Evolutionary conservation across 108 stramenopile genomes (phyloP).

Genomic region (Fistulifera pelliculosa): DNA sequence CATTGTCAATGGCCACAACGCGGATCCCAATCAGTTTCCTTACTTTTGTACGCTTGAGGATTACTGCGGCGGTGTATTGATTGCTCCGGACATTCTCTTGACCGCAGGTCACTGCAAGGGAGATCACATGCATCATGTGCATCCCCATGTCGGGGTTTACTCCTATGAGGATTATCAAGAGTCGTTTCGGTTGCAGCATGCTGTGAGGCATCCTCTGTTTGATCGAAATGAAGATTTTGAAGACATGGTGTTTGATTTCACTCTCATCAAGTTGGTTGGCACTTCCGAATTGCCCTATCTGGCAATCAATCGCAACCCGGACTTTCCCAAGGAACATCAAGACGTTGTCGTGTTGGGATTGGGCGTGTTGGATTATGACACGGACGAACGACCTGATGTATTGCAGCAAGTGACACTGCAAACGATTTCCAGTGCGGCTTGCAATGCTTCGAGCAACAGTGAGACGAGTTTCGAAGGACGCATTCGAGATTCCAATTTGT

Average conservation of each 20-base stretch:
- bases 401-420: constrained; percentile 4
- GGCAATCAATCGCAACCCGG: constrained; percentile 4
- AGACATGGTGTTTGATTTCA: constrained; percentile 12
- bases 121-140: not conserved
- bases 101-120: constrained; percentile 36
- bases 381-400: not conserved
- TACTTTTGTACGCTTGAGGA: constrained; percentile 23
- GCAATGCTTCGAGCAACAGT: not conserved
- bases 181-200: not conserved
- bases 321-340: constrained; percentile 2
- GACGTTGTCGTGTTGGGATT: constrained; percentile 14
- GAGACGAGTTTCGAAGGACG: not conserved
- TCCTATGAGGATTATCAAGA: constrained; percentile 2
- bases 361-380: constrained; percentile 6
- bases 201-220: constrained; percentile 5
- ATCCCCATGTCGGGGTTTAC: constrained; percentile 5
- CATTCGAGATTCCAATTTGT: not conserved
- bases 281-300: constrained; percentile 3
- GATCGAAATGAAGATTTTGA: constrained; percentile 7
- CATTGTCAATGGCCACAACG: constrained; percentile 31
- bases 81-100: constrained; percentile 41
- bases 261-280: constrained; percentile 16
- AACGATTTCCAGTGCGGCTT: not conserved
- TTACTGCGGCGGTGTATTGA: constrained; percentile 29
- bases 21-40: constrained; percentile 22